These are phyloP conservation scores for Verticillium klebahnii DNA, from an alignment of 2,329 filamentous ascomycete genomes.

Conservation along the genomic window DNA sequence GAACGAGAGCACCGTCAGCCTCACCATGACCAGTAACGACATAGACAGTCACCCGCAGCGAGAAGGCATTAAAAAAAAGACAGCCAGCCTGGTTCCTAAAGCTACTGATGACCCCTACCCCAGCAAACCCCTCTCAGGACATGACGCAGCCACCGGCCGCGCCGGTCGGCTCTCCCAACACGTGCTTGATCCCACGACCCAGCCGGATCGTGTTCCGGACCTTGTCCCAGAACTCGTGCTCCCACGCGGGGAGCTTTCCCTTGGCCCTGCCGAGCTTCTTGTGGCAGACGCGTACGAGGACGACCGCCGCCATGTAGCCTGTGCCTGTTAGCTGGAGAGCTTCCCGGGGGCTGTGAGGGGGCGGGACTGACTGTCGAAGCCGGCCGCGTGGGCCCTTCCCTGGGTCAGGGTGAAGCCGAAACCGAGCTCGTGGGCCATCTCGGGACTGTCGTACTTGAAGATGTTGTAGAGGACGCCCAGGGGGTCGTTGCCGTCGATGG, in stretches of 20 bases:
- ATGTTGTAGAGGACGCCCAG: conserved; percentile 1
- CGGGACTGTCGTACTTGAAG: not conserved
- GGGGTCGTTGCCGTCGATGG: conserved; percentile 10
- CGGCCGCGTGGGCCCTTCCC: conserved; percentile 47
- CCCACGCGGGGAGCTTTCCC: not conserved
- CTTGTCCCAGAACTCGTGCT: conserved; percentile 12
- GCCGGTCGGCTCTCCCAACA: not conserved
- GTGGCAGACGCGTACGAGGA: conserved; percentile 28
- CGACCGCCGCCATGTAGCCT: conserved; percentile 37
- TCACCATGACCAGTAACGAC: not conserved
- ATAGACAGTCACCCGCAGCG: not conserved
- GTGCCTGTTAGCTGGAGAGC: conserved; percentile 4
- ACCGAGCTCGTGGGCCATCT: conserved; percentile 8
- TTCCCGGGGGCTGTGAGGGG: not conserved
- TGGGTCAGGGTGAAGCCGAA: conserved; percentile 7
- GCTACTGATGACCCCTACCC: not conserved
- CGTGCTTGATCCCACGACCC: conserved; percentile 2
- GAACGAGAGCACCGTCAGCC: too few species aligned
- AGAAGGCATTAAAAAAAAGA: not conserved
- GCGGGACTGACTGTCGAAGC: conserved; percentile 48
- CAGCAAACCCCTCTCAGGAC: not conserved
- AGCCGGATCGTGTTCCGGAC: conserved; percentile 19
- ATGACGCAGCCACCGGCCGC: not conserved
- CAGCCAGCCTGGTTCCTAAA: not conserved
- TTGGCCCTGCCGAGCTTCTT: conserved; percentile 1